Conservation (phyloP, 192 early-diverging fungal genomes). For the Coemansia sp. region DNA sequence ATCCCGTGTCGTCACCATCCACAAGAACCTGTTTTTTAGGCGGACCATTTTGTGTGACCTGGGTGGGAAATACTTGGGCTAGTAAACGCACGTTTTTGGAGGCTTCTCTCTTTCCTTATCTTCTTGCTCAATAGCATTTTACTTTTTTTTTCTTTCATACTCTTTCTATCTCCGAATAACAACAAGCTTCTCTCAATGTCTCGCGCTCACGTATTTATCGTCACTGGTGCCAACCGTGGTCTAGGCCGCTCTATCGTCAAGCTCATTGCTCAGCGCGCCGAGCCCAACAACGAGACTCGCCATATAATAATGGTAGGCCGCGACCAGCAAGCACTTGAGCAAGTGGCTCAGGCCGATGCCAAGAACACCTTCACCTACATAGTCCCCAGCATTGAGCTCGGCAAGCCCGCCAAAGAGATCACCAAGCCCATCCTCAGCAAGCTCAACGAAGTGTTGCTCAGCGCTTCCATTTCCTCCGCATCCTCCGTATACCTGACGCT, state of each 20-base stretch:
- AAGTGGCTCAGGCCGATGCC: conserved; percentile 23
- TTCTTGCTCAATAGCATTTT: background rate
- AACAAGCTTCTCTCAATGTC: background rate
- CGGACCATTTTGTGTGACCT: conserved; percentile 1
- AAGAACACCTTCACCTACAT: conserved; percentile 22
- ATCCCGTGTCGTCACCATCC: conserved; percentile 1
- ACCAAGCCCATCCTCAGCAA: conserved; percentile 18
- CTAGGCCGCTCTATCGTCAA: conserved; percentile 65
- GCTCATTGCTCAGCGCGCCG: conserved; percentile 38
- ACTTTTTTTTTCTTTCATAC: background rate
- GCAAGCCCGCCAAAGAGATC: background rate
- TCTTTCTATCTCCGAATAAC: background rate
- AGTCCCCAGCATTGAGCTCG: conserved; percentile 23
- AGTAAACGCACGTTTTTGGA: background rate
- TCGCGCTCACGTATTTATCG: conserved; percentile 36
- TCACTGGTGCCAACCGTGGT: conserved; percentile 72
- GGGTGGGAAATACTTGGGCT: background rate
- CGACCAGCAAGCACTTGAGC: conserved; percentile 33
- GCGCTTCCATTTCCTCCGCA: background rate
- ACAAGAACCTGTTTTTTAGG: background rate
- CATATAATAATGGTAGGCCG: conserved; percentile 68
- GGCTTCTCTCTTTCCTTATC: background rate
- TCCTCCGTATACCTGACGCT: conserved; percentile 55
- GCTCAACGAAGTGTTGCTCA: conserved; percentile 1
- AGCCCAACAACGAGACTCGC: conserved; percentile 24